These are phyloP conservation scores for Mycena amicta DNA, from an alignment of 768 basidiomycete species.

Conservation along the genomic window DNA sequence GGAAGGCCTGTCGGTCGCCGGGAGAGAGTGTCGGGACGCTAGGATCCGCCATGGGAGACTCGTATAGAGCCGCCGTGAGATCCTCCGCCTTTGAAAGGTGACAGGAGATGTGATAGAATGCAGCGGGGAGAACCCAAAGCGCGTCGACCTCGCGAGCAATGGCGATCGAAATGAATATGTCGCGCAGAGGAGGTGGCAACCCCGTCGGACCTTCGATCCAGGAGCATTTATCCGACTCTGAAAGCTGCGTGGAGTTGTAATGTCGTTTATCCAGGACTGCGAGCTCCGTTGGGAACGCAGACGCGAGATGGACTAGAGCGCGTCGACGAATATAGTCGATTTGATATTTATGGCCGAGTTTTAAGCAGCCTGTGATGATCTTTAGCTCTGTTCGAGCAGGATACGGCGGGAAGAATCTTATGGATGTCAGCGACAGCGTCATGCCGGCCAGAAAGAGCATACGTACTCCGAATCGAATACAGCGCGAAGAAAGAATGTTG, in stretches of 20 bases:
- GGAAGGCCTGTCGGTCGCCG: too few species aligned
- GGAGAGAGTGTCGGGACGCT: too few species aligned
- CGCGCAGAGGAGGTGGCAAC: background rate
- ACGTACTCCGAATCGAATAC: slow-evolving; percentile 10
- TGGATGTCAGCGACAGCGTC: too few species aligned
- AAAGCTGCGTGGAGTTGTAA: background rate
- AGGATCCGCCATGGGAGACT: too few species aligned
- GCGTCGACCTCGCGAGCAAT: slow-evolving; percentile 9
- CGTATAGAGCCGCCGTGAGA: too few species aligned
- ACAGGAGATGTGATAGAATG: slow-evolving; percentile 4
- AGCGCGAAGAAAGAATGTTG: slow-evolving; percentile 6
- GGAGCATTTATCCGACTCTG: background rate
- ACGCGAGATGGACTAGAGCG: slow-evolving; percentile 5
- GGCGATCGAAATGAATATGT: background rate
- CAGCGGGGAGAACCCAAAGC: slow-evolving; percentile 6
- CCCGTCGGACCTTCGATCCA: too few species aligned
- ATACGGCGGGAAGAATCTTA: slow-evolving; percentile 7
- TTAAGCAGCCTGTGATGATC: slow-evolving; percentile 3
- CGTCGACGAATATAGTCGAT: slow-evolving; percentile 6
- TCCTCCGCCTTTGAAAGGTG: background rate
- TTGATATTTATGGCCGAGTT: slow-evolving; percentile 13
- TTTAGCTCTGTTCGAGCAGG: background rate
- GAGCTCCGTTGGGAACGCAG: background rate
- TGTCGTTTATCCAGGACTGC: background rate
- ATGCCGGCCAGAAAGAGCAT: background rate